Conservation (phyloP, 1,139 yeast genomes). For the Protomyces macrosporus region DNA sequence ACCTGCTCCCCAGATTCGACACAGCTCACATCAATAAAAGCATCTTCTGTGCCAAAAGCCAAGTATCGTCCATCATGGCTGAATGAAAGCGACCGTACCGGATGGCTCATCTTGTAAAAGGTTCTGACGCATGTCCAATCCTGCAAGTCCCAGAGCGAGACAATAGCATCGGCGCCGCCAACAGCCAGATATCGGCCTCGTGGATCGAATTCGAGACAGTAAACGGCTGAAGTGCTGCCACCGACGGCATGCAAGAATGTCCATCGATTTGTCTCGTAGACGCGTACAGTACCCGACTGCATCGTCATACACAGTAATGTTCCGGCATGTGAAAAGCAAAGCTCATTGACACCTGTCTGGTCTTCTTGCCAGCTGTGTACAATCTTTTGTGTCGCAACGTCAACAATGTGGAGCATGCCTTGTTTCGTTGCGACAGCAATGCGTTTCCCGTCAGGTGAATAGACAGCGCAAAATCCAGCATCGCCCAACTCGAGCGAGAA, state of each 20-base stretch:
- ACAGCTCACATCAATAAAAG: slow-evolving; percentile 36
- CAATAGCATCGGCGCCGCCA: slow-evolving; percentile 67
- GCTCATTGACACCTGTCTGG: slow-evolving; percentile 23
- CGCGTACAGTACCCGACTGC: slow-evolving; percentile 27
- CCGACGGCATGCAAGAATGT: slow-evolving; percentile 25
- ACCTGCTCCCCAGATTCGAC: slow-evolving; percentile 36
- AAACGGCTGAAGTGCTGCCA: slow-evolving; percentile 27
- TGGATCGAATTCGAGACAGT: slow-evolving; percentile 50
- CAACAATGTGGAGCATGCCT: slow-evolving; percentile 26
- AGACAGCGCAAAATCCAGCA: slow-evolving; percentile 17
- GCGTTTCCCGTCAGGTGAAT: slow-evolving; percentile 24
- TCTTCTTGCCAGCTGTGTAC: slow-evolving; percentile 22
- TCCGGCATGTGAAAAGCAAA: slow-evolving; percentile 28
- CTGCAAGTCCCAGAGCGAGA: slow-evolving; percentile 55
- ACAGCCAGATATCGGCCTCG: slow-evolving; percentile 52
- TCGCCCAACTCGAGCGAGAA: slow-evolving; percentile 4
- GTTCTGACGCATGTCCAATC: slow-evolving; percentile 47
- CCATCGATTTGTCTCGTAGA: slow-evolving; percentile 22
- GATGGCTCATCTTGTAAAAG: slow-evolving; percentile 39
- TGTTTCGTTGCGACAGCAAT: slow-evolving; percentile 25
- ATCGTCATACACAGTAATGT: slow-evolving; percentile 26
- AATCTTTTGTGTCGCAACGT: slow-evolving; percentile 15
- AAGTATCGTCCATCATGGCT: slow-evolving; percentile 40
- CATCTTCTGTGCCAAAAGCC: slow-evolving; percentile 38
- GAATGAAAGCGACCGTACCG: slow-evolving; percentile 37